Evolutionary conservation across 495 filamentous ascomycete species (phyloP).

Genomic region (Coniosporium apollinis): DNA sequence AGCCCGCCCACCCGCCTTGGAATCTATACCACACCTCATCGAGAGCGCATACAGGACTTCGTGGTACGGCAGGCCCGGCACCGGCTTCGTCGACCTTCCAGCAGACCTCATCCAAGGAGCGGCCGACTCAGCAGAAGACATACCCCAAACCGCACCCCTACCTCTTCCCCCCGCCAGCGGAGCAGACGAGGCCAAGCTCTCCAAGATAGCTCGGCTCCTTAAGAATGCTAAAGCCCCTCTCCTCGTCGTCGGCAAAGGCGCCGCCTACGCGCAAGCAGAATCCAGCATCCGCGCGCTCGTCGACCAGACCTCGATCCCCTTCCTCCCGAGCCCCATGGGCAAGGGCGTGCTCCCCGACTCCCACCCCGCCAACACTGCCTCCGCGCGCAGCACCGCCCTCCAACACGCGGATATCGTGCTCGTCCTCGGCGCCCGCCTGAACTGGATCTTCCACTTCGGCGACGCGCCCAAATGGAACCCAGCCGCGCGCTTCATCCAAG

Average conservation of each 20-base stretch:
- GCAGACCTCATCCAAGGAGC: conserved; percentile 42
- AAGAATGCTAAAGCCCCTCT: conserved; percentile 36
- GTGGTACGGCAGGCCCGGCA: conserved; percentile 41
- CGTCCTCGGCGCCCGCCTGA: conserved; percentile 41
- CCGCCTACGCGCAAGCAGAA: conserved; percentile 41
- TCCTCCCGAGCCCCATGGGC: conserved; percentile 48
- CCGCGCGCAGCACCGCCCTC: conserved; percentile 40
- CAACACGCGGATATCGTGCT: conserved; percentile 42
- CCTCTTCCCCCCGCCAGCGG: conserved; percentile 27
- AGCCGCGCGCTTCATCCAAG: conserved; percentile 37
- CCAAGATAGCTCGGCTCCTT: conserved; percentile 30
- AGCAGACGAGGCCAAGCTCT: conserved; percentile 28
- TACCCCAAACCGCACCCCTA: conserved; percentile 3
- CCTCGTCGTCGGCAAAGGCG: conserved; percentile 44
- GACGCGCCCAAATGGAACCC: conserved; percentile 40
- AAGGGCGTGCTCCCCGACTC: conserved; percentile 45
- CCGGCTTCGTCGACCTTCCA: conserved; percentile 43
- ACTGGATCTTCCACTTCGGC: conserved; percentile 51
- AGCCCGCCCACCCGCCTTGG: conserved; percentile 31
- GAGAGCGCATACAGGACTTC: conserved; percentile 37
- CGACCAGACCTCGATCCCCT: conserved; percentile 34
- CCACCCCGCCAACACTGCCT: conserved; percentile 36
- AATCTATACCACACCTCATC: conserved; percentile 33
- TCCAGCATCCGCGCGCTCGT: conserved; percentile 31
- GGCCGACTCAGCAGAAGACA: conserved; percentile 14